Evolutionary conservation across 148 eudicot species (phyloP).

Genomic region (Chenopodium quinoa): DNA sequence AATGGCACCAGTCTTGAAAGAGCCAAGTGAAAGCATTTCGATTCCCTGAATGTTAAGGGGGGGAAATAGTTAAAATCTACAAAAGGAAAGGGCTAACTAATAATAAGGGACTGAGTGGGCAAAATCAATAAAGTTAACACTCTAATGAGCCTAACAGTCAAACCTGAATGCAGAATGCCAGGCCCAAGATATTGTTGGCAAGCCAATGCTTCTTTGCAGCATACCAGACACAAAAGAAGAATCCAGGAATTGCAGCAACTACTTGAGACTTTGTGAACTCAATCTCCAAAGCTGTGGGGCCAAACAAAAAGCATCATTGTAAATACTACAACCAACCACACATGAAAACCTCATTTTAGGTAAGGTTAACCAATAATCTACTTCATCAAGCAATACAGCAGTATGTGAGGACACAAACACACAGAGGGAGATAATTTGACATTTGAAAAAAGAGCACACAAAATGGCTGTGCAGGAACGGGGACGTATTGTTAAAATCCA

Average conservation of each 20-base stretch:
- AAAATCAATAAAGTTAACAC: neutral
- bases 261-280: conserved; percentile 95
- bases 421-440: neutral
- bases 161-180: conserved; percentile 96
- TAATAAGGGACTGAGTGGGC: neutral
- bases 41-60: conserved; percentile 61
- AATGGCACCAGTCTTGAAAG: conserved; percentile 97
- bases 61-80: neutral
- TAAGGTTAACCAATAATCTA: neutral
- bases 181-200: conserved; percentile 88
- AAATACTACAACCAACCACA: conserved; percentile 26
- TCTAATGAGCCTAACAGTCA: conserved; percentile 4
- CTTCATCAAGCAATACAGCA: conserved; percentile 1
- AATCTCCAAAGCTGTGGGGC: conserved; percentile 76
- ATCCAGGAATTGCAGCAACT: conserved; percentile 86
- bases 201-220: conserved; percentile 98
- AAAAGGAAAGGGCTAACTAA: neutral
- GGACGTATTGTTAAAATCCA: neutral
- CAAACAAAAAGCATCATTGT: conserved; percentile 27
- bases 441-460: neutral
- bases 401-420: neutral
- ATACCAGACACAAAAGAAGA: conserved; percentile 94
- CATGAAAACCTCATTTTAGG: neutral
- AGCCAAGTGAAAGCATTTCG: conserved; percentile 98
- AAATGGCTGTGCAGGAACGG: neutral